Conservation (phyloP, 306 rosid species). For the Begonia peltatifolia region DNA sequence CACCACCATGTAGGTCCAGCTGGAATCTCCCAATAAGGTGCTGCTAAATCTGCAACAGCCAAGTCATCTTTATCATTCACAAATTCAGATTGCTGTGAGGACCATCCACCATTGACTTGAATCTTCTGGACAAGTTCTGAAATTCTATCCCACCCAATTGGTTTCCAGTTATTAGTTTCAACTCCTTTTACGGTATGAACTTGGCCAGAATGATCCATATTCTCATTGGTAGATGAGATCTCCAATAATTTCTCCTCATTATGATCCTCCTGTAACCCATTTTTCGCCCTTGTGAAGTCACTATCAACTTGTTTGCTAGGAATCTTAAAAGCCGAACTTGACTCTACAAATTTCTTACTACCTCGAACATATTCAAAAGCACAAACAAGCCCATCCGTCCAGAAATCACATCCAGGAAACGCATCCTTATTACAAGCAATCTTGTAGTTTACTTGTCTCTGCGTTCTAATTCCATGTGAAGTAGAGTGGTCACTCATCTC, state of each 20-base stretch:
- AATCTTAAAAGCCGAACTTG: slow-evolving; percentile 21
- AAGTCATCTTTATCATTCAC: slow-evolving; percentile 50
- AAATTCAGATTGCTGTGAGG: slow-evolving; percentile 27
- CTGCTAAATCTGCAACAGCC: slow-evolving; percentile 79
- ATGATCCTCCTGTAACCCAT: slow-evolving; percentile 19
- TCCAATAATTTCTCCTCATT: slow-evolving; percentile 17
- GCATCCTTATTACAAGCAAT: slow-evolving; percentile 24
- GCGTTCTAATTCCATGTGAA: slow-evolving; percentile 16
- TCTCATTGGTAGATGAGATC: slow-evolving; percentile 16
- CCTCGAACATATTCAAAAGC: slow-evolving; percentile 65
- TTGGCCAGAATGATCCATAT: slow-evolving; percentile 18
- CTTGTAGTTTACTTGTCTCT: slow-evolving; percentile 31
- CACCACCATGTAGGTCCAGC: slow-evolving; percentile 97
- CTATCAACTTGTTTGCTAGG: slow-evolving; percentile 16
- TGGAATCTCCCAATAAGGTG: slow-evolving; percentile 89
- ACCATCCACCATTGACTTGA: slow-evolving; percentile 51
- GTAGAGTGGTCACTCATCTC: slow-evolving; percentile 14
- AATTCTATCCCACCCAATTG: slow-evolving; percentile 87
- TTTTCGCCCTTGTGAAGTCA: slow-evolving; percentile 18
- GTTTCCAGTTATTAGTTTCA: slow-evolving; percentile 54
- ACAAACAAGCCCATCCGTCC: slow-evolving; percentile 87
- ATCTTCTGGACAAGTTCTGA: slow-evolving; percentile 56
- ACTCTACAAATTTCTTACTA: slow-evolving; percentile 19
- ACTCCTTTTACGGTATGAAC: slow-evolving; percentile 18
- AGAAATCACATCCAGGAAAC: slow-evolving; percentile 37